Conservation (phyloP, 1,284 basidiomycete genomes). For the Hypsizygus ulmarius region DNA sequence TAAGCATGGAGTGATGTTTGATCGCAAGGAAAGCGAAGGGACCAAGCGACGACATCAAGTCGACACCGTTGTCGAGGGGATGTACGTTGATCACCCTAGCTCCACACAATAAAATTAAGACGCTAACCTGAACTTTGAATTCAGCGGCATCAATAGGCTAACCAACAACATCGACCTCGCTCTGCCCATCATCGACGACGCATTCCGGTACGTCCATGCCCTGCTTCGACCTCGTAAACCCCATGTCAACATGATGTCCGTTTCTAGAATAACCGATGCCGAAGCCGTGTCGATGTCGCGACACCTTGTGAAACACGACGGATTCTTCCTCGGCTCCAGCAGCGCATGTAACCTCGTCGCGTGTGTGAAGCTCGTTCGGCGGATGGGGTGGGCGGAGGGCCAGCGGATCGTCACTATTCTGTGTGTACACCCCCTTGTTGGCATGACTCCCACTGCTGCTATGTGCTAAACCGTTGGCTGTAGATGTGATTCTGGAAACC, state of each 20-base stretch:
- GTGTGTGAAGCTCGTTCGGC: conserved; percentile 75
- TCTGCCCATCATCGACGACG: conserved; percentile 80
- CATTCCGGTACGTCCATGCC: conserved; percentile 60
- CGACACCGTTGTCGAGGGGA: conserved; percentile 88
- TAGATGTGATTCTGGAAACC: conserved; percentile 80
- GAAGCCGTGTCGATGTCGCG: conserved; percentile 94
- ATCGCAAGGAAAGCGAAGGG: conserved; percentile 88
- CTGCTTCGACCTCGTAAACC: neutral
- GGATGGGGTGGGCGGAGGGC: conserved; percentile 64
- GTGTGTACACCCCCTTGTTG: conserved; percentile 41
- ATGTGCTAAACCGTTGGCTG: conserved; percentile 2
- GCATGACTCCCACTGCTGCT: neutral
- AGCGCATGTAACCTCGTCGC: conserved; percentile 96
- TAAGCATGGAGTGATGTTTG: conserved; percentile 93
- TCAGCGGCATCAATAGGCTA: conserved; percentile 85
- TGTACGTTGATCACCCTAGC: conserved; percentile 52
- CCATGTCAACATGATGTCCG: neutral
- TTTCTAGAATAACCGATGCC: conserved; percentile 74
- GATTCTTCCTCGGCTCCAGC: conserved; percentile 93
- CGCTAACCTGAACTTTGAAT: conserved; percentile 21
- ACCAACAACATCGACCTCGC: conserved; percentile 87
- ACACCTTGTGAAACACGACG: conserved; percentile 85
- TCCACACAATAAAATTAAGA: neutral
- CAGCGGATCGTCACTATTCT: conserved; percentile 81
- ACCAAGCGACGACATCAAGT: conserved; percentile 93